Evolutionary conservation across 352 stramenopile species (phyloP).

Genomic region (Phytophthora boehmeriae): DNA sequence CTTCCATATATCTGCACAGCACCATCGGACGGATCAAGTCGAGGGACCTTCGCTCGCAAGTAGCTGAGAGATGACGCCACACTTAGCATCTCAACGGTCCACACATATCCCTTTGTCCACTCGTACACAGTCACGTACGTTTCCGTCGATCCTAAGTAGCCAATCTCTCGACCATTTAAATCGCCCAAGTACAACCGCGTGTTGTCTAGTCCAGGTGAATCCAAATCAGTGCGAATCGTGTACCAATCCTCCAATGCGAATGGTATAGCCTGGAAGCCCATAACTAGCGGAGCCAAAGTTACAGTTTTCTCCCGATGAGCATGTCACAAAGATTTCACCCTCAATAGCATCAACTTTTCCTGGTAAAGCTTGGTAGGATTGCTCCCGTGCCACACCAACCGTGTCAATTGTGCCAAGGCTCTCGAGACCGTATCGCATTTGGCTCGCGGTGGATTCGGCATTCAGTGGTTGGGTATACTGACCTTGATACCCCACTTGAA

Average conservation of each 20-base stretch:
- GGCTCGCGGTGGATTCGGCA: conserved; percentile 61
- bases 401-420: conserved; percentile 62
- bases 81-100: conserved; percentile 60
- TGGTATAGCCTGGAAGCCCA: conserved; percentile 58
- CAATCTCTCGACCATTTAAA: conserved; percentile 56
- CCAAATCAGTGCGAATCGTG: conserved; percentile 53
- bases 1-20: conserved; percentile 46
- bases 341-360: conserved; percentile 64
- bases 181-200: conserved; percentile 67
- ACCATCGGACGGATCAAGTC: conserved; percentile 50
- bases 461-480: conserved; percentile 71
- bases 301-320: conserved; percentile 48
- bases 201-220: conserved; percentile 44
- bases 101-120: conserved; percentile 78
- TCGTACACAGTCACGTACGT: conserved; percentile 59
- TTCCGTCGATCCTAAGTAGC: conserved; percentile 49
- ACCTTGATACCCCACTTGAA: conserved; percentile 72
- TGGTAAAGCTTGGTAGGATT: conserved; percentile 46
- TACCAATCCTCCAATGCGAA: conserved; percentile 80
- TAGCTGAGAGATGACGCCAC: conserved; percentile 47
- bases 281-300: conserved; percentile 59
- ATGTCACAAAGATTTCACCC: conserved; percentile 68
- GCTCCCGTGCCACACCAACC: conserved; percentile 49
- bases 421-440: conserved; percentile 74
- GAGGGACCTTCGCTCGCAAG: conserved; percentile 61